phyloP scores from a whole-genome alignment of 495 filamentous ascomycete species.

The Hyaloscypha variabilis region DNA sequence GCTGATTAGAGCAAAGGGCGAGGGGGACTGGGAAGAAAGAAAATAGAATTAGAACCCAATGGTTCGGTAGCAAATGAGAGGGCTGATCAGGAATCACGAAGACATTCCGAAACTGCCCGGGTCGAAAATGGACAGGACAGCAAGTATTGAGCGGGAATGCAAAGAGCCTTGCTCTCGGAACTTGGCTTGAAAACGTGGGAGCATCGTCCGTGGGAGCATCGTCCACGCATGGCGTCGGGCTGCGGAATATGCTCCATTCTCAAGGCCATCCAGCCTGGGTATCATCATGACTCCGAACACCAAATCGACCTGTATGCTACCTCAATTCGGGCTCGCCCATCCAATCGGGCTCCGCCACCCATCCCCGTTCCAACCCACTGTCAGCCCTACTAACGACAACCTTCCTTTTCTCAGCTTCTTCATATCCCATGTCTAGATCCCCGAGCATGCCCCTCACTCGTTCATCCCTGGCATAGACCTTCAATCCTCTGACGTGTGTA shows the following conservation, averaged over 20 bases:
- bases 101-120: too few relatives aligned
- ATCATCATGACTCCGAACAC: slow-evolving; percentile 27
- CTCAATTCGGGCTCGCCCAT: slow-evolving; percentile 62
- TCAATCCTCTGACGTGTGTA: slow-evolving; percentile 91
- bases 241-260: neutral
- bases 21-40: too few relatives aligned
- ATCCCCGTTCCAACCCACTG: slow-evolving; percentile 25
- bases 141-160: too few relatives aligned
- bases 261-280: slow-evolving; percentile 16
- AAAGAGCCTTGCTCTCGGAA: too few relatives aligned
- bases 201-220: too few relatives aligned
- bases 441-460: slow-evolving; percentile 22
- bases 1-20: too few relatives aligned
- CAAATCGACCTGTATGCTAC: slow-evolving; percentile 29
- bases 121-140: too few relatives aligned
- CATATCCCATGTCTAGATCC: slow-evolving; percentile 11
- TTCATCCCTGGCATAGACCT: slow-evolving; percentile 82
- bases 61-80: too few relatives aligned
- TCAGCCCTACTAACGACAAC: slow-evolving; percentile 27
- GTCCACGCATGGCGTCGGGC: too few relatives aligned
- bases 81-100: too few relatives aligned
- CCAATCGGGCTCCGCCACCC: slow-evolving; percentile 57
- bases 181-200: too few relatives aligned
- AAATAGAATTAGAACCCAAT: too few relatives aligned
- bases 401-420: slow-evolving; percentile 13